These are phyloP conservation scores for Poteriospumella lacustris DNA, from an alignment of 108 stramenopile genomes.

Conservation along the genomic window DNA sequence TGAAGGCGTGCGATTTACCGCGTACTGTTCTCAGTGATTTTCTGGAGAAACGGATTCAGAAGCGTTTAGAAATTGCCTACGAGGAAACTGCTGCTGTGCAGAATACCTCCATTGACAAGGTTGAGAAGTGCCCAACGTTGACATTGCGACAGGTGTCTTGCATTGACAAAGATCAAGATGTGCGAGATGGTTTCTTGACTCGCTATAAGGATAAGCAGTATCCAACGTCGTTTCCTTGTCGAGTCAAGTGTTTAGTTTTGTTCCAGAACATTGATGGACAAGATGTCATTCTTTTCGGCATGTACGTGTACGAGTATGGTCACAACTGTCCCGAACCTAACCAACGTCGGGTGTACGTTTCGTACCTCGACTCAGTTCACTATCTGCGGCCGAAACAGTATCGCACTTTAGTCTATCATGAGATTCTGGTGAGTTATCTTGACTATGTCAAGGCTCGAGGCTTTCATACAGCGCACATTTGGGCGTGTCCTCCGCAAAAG, in stretches of 20 bases:
- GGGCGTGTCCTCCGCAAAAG: conserved; percentile 91
- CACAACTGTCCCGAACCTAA: conserved; percentile 84
- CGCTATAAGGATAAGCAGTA: conserved; percentile 80
- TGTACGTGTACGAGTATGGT: conserved; percentile 95
- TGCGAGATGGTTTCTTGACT: conserved; percentile 52
- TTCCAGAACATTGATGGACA: conserved; percentile 91
- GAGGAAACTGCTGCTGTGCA: neutral
- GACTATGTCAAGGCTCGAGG: conserved; percentile 84
- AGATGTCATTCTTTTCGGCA: conserved; percentile 86
- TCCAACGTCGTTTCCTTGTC: conserved; percentile 74
- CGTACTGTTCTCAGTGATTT: conserved; percentile 7
- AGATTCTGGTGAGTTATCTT: conserved; percentile 78
- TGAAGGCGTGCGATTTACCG: conserved; percentile 10
- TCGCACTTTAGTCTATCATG: conserved; percentile 79
- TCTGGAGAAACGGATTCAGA: conserved; percentile 3
- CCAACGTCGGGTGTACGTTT: conserved; percentile 81
- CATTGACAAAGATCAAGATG: conserved; percentile 13
- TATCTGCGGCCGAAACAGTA: conserved; percentile 73
- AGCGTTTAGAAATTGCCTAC: conserved; percentile 10
- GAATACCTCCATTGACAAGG: neutral
- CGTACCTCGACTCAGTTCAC: conserved; percentile 88
- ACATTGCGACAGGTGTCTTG: conserved; percentile 30
- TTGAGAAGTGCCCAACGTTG: conserved; percentile 24
- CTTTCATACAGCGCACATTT: conserved; percentile 92
- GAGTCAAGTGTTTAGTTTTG: conserved; percentile 76